These are phyloP conservation scores for Umbilicaria muhlenbergii DNA, from an alignment of 495 filamentous ascomycete species.

Conservation along the genomic window DNA sequence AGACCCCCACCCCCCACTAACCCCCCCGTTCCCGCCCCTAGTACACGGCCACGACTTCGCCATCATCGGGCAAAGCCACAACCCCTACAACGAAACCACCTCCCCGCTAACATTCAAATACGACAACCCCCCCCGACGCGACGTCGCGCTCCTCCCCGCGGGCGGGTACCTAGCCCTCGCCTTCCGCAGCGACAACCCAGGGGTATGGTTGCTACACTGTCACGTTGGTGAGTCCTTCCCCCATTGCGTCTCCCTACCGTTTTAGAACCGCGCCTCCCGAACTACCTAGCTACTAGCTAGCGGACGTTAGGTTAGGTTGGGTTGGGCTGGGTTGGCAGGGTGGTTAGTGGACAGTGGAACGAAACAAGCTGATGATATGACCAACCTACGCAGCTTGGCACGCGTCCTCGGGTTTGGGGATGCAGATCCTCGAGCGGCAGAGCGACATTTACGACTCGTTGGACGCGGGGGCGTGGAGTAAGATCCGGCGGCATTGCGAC, in stretches of 20 bases:
- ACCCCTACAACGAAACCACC: constrained; percentile 7
- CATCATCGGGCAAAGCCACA: constrained; percentile 13
- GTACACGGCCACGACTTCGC: constrained; percentile 23
- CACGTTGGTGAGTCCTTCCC: constrained; percentile 30
- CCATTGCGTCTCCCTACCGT: constrained; percentile 3
- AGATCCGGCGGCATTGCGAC: no score
- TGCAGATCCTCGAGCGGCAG: constrained; percentile 33
- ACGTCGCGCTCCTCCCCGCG: constrained; percentile 31
- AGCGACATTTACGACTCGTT: constrained; percentile 15
- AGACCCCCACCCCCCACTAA: no score
- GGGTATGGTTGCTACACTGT: constrained; percentile 41
- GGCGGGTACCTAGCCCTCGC: constrained; percentile 33
- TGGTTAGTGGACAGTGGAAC: no score
- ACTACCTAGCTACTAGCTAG: no score
- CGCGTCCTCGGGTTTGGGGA: constrained; percentile 27
- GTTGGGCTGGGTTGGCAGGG: no score
- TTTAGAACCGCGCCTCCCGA: constrained; percentile 4
- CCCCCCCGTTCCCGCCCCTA: no score
- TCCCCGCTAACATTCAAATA: constrained; percentile 18
- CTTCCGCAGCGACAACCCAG: constrained; percentile 40
- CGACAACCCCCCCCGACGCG: constrained; percentile 34
- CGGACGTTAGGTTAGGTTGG: no score
- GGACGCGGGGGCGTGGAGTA: no score
- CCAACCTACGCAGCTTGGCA: constrained; percentile 30
- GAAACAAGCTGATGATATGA: no score